phyloP scores from a whole-genome alignment of 202 grass and related monocot genomes.

The Sporobolus alterniflorus region DNA sequence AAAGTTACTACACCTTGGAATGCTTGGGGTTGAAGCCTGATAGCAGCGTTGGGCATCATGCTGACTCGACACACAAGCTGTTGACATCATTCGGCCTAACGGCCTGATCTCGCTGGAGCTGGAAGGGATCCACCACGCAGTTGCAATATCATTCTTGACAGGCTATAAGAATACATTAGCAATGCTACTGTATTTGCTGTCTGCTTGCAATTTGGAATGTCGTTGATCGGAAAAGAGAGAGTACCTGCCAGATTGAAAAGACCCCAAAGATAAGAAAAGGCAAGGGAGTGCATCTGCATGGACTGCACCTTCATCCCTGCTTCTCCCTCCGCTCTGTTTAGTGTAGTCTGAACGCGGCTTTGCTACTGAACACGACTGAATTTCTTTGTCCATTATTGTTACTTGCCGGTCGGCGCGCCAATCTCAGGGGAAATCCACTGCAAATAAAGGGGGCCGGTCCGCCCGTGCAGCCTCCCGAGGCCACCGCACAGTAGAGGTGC shows the following conservation, averaged over 20 bases:
- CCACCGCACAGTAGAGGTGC: neutral
- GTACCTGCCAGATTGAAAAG: neutral
- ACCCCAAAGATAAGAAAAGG: neutral
- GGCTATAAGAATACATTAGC: no score
- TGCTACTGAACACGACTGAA: neutral
- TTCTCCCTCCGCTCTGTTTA: neutral
- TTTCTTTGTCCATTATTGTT: neutral
- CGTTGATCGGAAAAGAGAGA: neutral
- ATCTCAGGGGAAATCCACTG: neutral
- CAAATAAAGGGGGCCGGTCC: slow-evolving; percentile 15
- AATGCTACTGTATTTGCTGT: neutral
- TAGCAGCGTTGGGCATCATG: no score
- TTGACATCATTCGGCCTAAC: no score
- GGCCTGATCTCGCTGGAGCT: no score
- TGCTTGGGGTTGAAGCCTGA: no score
- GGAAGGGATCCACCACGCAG: no score
- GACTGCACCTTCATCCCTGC: neutral
- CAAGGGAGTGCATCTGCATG: neutral
- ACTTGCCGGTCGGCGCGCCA: neutral
- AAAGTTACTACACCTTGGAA: no score
- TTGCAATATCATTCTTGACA: no score
- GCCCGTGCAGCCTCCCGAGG: neutral
- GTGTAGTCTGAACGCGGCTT: slow-evolving; percentile 16
- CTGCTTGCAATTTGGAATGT: neutral
- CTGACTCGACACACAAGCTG: no score